phyloP scores from a whole-genome alignment of 495 filamentous ascomycete genomes.

The Talaromyces nanjingensis region DNA sequence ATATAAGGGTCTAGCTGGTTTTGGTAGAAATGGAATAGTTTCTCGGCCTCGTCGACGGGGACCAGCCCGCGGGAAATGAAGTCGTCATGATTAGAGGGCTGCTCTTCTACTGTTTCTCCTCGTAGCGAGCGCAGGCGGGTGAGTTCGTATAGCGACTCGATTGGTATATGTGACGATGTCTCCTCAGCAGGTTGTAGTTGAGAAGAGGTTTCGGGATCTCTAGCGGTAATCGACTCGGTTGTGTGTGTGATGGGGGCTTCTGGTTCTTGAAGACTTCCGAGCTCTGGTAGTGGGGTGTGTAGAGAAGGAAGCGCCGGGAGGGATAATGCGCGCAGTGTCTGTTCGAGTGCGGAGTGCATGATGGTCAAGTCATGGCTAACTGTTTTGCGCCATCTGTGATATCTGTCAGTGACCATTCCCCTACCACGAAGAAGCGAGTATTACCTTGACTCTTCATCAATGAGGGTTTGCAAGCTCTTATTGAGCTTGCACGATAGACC shows the following conservation, averaged over 20 bases:
- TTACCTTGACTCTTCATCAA: constrained; percentile 27
- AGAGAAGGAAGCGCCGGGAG: constrained; percentile 15
- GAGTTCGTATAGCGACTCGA: constrained; percentile 26
- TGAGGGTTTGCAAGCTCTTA: constrained; percentile 37
- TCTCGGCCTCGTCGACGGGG: constrained; percentile 24
- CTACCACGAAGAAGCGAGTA: background rate
- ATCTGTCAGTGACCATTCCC: background rate
- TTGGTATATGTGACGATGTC: constrained; percentile 30
- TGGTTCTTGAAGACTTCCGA: background rate
- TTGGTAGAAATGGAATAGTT: constrained; percentile 29
- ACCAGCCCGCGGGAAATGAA: constrained; percentile 33
- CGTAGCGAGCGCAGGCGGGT: constrained; percentile 16
- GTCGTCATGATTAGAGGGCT: constrained; percentile 21
- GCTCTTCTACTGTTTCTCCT: constrained; percentile 16
- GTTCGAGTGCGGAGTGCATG: constrained; percentile 18
- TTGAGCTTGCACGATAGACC: constrained; percentile 36
- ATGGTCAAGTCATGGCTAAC: constrained; percentile 14
- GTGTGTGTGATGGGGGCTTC: background rate
- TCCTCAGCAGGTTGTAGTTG: constrained; percentile 13
- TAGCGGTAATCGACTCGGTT: constrained; percentile 13
- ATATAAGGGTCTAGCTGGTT: constrained; percentile 37
- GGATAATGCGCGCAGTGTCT: constrained; percentile 14
- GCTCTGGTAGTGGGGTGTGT: constrained; percentile 6
- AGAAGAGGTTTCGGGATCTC: constrained; percentile 19
- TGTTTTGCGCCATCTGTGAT: constrained; percentile 14